Conservation (phyloP, 768 basidiomycete species). For the Suillus subluteus region DNA sequence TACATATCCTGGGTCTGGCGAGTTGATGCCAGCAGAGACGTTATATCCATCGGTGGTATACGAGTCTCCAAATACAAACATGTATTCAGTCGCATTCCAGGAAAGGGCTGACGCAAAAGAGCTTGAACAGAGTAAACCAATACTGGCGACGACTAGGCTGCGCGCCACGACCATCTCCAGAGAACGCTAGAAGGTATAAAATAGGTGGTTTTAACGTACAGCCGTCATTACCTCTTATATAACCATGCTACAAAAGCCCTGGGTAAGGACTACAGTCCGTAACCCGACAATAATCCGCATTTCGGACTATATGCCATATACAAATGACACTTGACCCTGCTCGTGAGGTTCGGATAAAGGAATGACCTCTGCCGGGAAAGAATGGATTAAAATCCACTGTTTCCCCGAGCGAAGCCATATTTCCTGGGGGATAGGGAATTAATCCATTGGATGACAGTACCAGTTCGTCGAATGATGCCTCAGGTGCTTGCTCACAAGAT, state of each 20-base stretch:
- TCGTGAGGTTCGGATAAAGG: not conserved
- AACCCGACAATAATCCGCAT: constrained; percentile 4
- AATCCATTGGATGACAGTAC: not conserved
- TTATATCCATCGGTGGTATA: constrained; percentile 65
- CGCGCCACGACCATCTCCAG: constrained; percentile 18
- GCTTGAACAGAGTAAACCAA: constrained; percentile 13
- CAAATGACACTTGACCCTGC: not conserved
- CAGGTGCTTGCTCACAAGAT: not conserved
- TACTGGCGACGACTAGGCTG: constrained; percentile 9
- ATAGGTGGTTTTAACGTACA: not conserved
- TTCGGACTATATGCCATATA: not conserved
- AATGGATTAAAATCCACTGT: not conserved
- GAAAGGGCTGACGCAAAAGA: constrained; percentile 31
- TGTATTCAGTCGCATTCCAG: constrained; percentile 56
- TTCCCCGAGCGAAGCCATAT: not conserved
- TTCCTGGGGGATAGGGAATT: not conserved
- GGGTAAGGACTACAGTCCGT: not conserved
- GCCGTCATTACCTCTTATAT: constrained; percentile 9
- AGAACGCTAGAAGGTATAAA: not conserved
- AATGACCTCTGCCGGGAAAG: not conserved
- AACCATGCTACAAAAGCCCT: not conserved
- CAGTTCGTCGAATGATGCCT: not conserved
- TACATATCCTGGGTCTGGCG: constrained; percentile 54
- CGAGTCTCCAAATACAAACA: constrained; percentile 68
- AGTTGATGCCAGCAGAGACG: constrained; percentile 56